Conservation (phyloP, 345 rosid genomes). For the Triadica sebifera region DNA sequence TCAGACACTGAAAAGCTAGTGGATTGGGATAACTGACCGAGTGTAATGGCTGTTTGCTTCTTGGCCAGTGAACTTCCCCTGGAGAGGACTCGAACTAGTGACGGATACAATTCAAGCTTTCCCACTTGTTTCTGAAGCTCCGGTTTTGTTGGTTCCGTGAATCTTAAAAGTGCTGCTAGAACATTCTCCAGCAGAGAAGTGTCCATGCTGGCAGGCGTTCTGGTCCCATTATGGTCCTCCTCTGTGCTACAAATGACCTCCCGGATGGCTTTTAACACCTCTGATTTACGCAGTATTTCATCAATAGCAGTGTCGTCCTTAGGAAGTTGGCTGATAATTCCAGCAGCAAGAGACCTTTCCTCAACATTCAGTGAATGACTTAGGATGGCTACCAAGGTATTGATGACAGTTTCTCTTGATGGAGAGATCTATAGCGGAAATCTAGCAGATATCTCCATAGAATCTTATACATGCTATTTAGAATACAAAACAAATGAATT, state of each 20-base stretch:
- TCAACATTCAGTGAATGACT: slow-evolving; percentile 34
- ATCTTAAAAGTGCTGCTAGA: slow-evolving; percentile 45
- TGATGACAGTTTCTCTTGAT: slow-evolving; percentile 43
- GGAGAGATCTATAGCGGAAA: too few relatives aligned
- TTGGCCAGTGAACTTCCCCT: slow-evolving; percentile 45
- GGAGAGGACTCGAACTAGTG: slow-evolving; percentile 44
- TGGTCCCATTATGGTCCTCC: slow-evolving; percentile 22
- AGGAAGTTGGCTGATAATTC: slow-evolving; percentile 50
- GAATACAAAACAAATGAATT: too few relatives aligned
- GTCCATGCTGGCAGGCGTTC: slow-evolving; percentile 11
- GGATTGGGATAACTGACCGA: slow-evolving; percentile 46
- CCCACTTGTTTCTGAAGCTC: slow-evolving; percentile 49
- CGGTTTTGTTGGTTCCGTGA: slow-evolving; percentile 48
- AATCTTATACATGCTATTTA: too few relatives aligned
- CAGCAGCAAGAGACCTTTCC: slow-evolving; percentile 51
- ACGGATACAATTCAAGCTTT: slow-evolving; percentile 39
- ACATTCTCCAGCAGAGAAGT: slow-evolving; percentile 45
- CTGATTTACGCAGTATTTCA: slow-evolving; percentile 43
- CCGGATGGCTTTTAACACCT: slow-evolving; percentile 45
- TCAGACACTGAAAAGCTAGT: slow-evolving; percentile 23
- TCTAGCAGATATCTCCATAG: too few relatives aligned
- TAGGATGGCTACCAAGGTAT: slow-evolving; percentile 36
- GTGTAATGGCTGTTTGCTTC: slow-evolving; percentile 43
- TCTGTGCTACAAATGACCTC: slow-evolving; percentile 41
- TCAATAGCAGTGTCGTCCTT: slow-evolving; percentile 42